phyloP scores from a whole-genome alignment of 495 filamentous ascomycete species.

The Neurospora terricola region DNA sequence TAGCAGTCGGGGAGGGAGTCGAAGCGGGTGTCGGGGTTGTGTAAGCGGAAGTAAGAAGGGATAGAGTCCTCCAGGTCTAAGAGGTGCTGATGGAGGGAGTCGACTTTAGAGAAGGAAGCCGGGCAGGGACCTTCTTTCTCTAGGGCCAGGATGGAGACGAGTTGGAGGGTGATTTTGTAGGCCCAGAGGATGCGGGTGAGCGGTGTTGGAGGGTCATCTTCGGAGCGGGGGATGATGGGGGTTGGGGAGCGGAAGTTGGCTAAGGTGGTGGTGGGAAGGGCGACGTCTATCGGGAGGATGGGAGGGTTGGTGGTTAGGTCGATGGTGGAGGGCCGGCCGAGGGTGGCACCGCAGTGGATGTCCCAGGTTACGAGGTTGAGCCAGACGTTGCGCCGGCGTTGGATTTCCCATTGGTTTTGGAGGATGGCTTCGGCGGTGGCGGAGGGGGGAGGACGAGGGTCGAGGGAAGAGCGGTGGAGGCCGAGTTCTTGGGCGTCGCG shows the following conservation, averaged over 20 bases:
- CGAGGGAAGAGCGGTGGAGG: slow-evolving; percentile 40
- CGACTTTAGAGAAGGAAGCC: slow-evolving; percentile 42
- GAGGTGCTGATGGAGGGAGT: slow-evolving; percentile 42
- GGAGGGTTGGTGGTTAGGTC: slow-evolving; percentile 33
- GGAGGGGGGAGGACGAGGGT: slow-evolving; percentile 23
- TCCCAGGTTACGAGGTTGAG: slow-evolving; percentile 50
- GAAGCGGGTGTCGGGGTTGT: slow-evolving; percentile 44
- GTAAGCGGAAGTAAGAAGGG: slow-evolving; percentile 41
- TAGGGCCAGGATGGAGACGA: slow-evolving; percentile 32
- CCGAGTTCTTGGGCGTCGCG: slow-evolving; percentile 56
- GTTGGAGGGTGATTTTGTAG: slow-evolving; percentile 20
- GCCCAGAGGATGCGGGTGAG: slow-evolving; percentile 30
- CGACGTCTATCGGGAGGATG: slow-evolving; percentile 29
- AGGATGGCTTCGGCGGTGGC: slow-evolving; percentile 33
- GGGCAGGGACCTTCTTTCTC: slow-evolving; percentile 43
- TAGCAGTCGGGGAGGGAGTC: slow-evolving; percentile 38
- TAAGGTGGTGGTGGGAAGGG: slow-evolving; percentile 8
- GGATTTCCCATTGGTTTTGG: slow-evolving; percentile 43
- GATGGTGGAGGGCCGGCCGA: slow-evolving; percentile 48
- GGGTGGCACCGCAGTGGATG: slow-evolving; percentile 47
- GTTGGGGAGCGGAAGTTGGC: slow-evolving; percentile 19
- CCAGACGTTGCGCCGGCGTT: slow-evolving; percentile 46
- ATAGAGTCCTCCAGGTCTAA: slow-evolving; percentile 35
- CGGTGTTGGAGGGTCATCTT: slow-evolving; percentile 33
- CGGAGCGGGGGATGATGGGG: slow-evolving; percentile 23